Evolutionary conservation across 257 asterid genomes (phyloP), one percentile per base, ranked within the genome.

Genomic region (Lantana camara): DNA sequence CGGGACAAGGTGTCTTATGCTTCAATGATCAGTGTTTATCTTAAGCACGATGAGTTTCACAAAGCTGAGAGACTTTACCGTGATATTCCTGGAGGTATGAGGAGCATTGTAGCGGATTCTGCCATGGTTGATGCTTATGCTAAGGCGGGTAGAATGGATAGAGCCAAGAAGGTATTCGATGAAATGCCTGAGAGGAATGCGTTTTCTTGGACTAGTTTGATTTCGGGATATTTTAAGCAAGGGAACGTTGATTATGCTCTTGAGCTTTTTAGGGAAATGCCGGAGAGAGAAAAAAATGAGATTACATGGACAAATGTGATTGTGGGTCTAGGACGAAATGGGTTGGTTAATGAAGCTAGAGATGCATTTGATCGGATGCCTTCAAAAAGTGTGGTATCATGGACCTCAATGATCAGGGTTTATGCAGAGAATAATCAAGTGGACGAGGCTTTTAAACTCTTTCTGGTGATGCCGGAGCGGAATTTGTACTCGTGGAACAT

Each of bases 41-140:
- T 80, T 44, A 85, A 76, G 72, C 62, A 76, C 60, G 70, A 70
- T 24, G 83, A 82, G 63, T 66, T 82, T 57, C 74, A 62, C 19
- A 67, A 76, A 49, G 89, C 89, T 9, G 87, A 80, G 57, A 50
- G 40, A 2, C 71, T 85, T 64, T 85, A 62, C 67, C 21, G 5
- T 56, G 78, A 69, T 10, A 80, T 74, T 57, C 85, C 93, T 9
- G 71, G 57, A 49, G 52, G 77, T 15, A 65, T 73, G 85, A 85
- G 68, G 71, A 58, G 71, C 75, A 67, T 85, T 16, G 93, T 82
- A 75, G 71, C 81, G 48, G 81, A 82, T 72, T 85, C 93, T 17
- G 83, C 93, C 42, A 85, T 85, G 87, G 75, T 85, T 55, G 60
- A 82, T 69, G 93, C 82, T 14, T 80, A 82, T 68, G 87, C 85